Evolutionary conservation across 192 early-diverging fungal genomes (phyloP), one percentile per base, ranked within the genome.

Genomic region (Obelidium mucronatum): DNA sequence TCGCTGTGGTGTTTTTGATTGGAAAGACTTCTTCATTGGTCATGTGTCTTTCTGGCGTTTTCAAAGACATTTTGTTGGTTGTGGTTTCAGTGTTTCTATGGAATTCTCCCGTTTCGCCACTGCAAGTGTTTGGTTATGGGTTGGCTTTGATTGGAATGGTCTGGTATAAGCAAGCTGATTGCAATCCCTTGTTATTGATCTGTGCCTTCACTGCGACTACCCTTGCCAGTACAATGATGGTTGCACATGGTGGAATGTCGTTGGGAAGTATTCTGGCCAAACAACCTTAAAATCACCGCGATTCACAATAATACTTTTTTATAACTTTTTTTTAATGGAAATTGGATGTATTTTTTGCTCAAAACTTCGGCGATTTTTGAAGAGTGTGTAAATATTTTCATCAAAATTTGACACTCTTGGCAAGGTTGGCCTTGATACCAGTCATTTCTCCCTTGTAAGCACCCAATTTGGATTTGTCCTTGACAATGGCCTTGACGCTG

Each of bases 401-500:
- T 76, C 35, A 77, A 67, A 97, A 91, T 74, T 90, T 90, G 59
- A 95, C 91, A 84, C 91, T 92, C 79, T 94, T 92, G 2, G 94
- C 79, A 28, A 98, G 84, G 56, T 89, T 84, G 24, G 91, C 79
- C 84, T 97, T 96, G 88, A 99, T 98, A 84, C 96, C 96, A 3
- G 95, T 97, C 75, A 84, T 85, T 85, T 99, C 97, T 74, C 97
- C 97, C 70, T 89, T 90, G 83, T 99, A 99, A 37, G 85, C 79
- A 40, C 91, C 90, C 8, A 67, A 4, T 65, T 89, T 89, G 40
- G 84, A 86, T 74, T 90, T 80, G 66, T 93, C 92, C 67, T 89
- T 89, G 6, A 78, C 82, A 37, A 96, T 90, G 31, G 88, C 81
- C 78, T 88, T 89, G 80, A 93, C 81, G 67, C 90, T 93, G 68